Conservation (phyloP, 139 green algal species). For the Dunaliella primolecta region DNA sequence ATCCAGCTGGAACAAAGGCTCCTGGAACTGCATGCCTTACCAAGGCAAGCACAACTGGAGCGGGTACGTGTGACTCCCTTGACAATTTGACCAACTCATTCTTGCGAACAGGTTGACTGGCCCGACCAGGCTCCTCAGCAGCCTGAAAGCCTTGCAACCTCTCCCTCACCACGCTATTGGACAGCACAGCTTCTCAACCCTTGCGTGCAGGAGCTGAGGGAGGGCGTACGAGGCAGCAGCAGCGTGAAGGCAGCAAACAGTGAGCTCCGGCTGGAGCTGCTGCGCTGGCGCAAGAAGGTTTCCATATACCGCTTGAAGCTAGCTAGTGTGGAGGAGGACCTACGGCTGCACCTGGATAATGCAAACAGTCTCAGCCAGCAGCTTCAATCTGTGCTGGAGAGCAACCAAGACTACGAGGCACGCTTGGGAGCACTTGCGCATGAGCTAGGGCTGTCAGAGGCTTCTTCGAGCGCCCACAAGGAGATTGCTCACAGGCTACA, state of each 20-base stretch:
- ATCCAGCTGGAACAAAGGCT: no score
- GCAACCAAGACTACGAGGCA: not conserved
- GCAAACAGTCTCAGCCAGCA: not conserved
- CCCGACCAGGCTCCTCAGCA: no score
- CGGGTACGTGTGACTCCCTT: no score
- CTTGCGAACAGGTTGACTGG: no score
- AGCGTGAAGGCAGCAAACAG: conserved; percentile 14
- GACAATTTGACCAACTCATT: no score
- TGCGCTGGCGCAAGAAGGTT: conserved; percentile 37
- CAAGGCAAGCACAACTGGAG: no score
- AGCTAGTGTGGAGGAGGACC: conserved; percentile 35
- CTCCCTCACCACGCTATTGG: no score
- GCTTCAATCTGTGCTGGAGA: not conserved
- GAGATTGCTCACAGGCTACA: not conserved
- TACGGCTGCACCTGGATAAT: conserved; percentile 15
- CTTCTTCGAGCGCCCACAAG: not conserved
- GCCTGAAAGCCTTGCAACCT: no score
- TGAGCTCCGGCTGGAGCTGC: conserved; percentile 35
- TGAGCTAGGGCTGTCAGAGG: not conserved
- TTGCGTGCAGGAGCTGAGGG: not conserved
- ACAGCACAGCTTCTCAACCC: no score
- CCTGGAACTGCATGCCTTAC: no score
- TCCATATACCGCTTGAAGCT: conserved; percentile 33
- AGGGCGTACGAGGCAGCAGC: not conserved
- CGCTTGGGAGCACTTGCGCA: conserved; percentile 10